Percentiles rank a stretch among this genome's conserved stretches.
These are phyloP conservation scores for Lotmaria passim DNA, from an alignment of 208 protist species.

Conservation along the genomic window DNA sequence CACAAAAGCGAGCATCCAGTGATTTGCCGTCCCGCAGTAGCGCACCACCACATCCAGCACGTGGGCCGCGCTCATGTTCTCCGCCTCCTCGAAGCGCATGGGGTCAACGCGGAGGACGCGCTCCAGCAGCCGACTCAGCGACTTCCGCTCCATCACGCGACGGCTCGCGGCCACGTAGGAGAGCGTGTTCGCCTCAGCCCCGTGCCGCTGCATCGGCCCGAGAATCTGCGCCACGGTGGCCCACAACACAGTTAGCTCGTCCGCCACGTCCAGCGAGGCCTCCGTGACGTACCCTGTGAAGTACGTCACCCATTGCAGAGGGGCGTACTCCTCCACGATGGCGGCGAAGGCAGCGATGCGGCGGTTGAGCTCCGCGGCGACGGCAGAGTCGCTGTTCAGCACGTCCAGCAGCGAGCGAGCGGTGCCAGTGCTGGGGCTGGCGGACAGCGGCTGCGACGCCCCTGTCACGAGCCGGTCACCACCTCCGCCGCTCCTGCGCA, in stretches of 20 bases:
- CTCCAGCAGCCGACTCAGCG: slow-evolving; percentile 51
- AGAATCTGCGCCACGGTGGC: slow-evolving; percentile 56
- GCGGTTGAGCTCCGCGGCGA: slow-evolving; percentile 46
- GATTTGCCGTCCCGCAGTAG: slow-evolving; percentile 44
- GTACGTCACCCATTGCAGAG: slow-evolving; percentile 59
- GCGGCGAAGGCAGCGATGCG: slow-evolving; percentile 62
- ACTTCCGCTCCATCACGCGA: slow-evolving; percentile 70
- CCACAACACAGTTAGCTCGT: slow-evolving; percentile 68
- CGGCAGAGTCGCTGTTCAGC: slow-evolving; percentile 44
- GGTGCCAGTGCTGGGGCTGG: slow-evolving; percentile 10
- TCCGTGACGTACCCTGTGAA: slow-evolving; percentile 61
- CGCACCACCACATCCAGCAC: slow-evolving; percentile 58
- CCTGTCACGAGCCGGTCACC: not conserved
- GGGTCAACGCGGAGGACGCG: slow-evolving; percentile 56
- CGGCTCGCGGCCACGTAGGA: slow-evolving; percentile 72
- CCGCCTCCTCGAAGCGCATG: slow-evolving; percentile 55
- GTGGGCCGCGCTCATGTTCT: slow-evolving; percentile 52
- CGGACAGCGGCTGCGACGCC: not conserved
- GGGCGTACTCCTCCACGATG: slow-evolving; percentile 59
- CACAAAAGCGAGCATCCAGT: slow-evolving; percentile 69
- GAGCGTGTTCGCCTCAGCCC: slow-evolving; percentile 45
- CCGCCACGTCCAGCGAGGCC: slow-evolving; percentile 31
- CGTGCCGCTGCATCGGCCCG: slow-evolving; percentile 47
- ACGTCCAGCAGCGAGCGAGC: slow-evolving; percentile 28
- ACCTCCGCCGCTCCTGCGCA: slow-evolving; percentile 1